These are phyloP conservation scores for Solanum etuberosum DNA, from an alignment of 257 asterid genomes.

Conservation along the genomic window DNA sequence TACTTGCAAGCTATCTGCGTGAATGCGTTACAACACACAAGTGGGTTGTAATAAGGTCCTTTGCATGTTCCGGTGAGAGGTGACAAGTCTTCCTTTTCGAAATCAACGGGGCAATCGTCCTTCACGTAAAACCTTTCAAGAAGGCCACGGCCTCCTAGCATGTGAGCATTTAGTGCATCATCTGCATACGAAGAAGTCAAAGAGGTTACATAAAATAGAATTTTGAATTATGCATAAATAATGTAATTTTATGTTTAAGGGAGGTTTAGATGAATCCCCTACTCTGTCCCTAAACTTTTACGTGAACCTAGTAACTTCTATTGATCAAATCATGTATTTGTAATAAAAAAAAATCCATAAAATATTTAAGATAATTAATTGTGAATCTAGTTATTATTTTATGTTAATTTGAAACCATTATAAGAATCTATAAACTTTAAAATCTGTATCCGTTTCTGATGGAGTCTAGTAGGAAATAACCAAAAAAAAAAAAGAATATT, in stretches of 20 bases:
- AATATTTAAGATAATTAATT: not conserved
- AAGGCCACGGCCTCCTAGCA: not conserved
- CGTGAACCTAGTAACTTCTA: not conserved
- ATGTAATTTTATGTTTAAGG: too few species aligned
- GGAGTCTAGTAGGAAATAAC: not conserved
- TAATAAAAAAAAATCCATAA: not conserved
- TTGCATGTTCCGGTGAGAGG: not conserved
- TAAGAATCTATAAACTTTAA: not conserved
- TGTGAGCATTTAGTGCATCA: not conserved
- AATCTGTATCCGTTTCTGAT: not conserved
- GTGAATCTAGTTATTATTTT: not conserved
- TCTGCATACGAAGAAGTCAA: not conserved
- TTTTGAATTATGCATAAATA: not conserved
- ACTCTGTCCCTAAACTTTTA: too few species aligned
- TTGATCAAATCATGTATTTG: not conserved
- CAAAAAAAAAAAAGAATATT: too few species aligned
- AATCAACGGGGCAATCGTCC: not conserved
- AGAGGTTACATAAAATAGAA: not conserved
- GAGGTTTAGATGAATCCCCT: not conserved
- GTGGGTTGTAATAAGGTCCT: not conserved
- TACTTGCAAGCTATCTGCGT: not conserved
- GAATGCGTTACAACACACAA: not conserved
- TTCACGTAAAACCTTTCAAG: not conserved
- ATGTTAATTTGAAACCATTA: not conserved
- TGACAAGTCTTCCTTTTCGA: not conserved